These are phyloP conservation scores for Fusarium robinianum DNA, from an alignment of 2,329 filamentous ascomycete species.

Conservation along the genomic window DNA sequence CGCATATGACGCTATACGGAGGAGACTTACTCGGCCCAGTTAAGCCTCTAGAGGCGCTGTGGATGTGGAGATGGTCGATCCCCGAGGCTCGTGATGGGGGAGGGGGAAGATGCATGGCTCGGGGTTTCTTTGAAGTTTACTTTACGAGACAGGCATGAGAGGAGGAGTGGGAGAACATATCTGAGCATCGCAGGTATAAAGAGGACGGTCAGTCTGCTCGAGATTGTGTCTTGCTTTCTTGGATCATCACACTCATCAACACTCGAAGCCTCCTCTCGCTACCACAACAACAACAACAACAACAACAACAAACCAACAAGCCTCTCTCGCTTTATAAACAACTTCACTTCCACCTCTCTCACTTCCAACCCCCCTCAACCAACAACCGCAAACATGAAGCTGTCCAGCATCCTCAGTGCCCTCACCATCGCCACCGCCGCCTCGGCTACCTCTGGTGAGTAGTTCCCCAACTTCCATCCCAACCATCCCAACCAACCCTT, in stretches of 20 bases:
- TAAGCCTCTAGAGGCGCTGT: slow-evolving; percentile 10
- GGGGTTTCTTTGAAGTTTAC: slow-evolving; percentile 16
- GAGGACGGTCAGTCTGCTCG: slow-evolving; percentile 16
- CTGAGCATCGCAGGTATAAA: slow-evolving; percentile 36
- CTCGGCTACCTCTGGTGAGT: slow-evolving; percentile 44
- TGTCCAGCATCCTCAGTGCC: slow-evolving; percentile 47
- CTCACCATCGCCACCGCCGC: slow-evolving; percentile 45
- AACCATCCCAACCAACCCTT: neutral
- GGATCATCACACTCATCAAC: slow-evolving; percentile 20
- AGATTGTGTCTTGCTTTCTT: slow-evolving; percentile 10
- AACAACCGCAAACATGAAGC: slow-evolving; percentile 48
- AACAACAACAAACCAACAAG: too few species aligned
- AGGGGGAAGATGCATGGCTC: slow-evolving; percentile 18
- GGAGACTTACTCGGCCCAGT: slow-evolving; percentile 4
- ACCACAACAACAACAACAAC: too few species aligned
- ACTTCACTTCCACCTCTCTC: slow-evolving; percentile 4
- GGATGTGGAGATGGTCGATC: slow-evolving; percentile 27
- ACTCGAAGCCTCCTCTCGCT: slow-evolving; percentile 8
- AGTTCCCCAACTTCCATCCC: neutral
- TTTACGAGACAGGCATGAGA: slow-evolving; percentile 12
- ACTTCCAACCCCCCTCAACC: slow-evolving; percentile 18
- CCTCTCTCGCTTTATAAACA: slow-evolving; percentile 10
- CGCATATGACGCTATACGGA: slow-evolving; percentile 24
- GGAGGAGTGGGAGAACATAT: too few species aligned
- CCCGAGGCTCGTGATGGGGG: slow-evolving; percentile 24